Conservation (phyloP, 495 filamentous ascomycete species). For the Evernia prunastri region DNA sequence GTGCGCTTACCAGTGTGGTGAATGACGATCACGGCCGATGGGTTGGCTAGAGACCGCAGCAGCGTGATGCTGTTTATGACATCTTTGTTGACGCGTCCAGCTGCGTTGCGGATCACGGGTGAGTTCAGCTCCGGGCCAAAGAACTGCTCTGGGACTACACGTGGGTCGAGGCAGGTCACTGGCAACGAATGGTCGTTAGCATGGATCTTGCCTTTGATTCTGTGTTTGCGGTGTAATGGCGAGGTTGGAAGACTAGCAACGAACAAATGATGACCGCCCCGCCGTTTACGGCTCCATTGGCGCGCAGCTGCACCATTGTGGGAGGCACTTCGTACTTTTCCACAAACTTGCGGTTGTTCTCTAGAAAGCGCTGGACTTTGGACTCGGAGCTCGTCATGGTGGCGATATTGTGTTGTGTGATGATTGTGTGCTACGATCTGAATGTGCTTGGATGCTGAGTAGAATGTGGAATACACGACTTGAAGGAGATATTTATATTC, state of each 20-base stretch:
- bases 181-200: conserved; percentile 33
- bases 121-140: not conserved
- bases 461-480: no score
- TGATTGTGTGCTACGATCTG: no score
- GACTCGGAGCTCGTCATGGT: not conserved
- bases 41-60: conserved; percentile 7
- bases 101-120: not conserved
- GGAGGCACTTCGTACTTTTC: not conserved
- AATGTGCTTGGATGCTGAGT: no score
- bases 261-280: not conserved
- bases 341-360: not conserved
- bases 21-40: conserved; percentile 2
- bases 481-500: no score
- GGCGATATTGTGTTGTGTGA: not conserved
- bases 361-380: not conserved
- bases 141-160: conserved; percentile 14
- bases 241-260: not conserved
- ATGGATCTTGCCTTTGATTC: no score
- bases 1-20: conserved; percentile 11
- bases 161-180: conserved; percentile 17
- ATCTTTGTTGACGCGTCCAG: not conserved
- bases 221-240: not conserved
- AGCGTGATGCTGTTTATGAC: not conserved
- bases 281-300: not conserved
- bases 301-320: conserved; percentile 1